Evolutionary conservation across 768 basidiomycete genomes (phyloP).

Genomic region (Hortiboletus campestris): DNA sequence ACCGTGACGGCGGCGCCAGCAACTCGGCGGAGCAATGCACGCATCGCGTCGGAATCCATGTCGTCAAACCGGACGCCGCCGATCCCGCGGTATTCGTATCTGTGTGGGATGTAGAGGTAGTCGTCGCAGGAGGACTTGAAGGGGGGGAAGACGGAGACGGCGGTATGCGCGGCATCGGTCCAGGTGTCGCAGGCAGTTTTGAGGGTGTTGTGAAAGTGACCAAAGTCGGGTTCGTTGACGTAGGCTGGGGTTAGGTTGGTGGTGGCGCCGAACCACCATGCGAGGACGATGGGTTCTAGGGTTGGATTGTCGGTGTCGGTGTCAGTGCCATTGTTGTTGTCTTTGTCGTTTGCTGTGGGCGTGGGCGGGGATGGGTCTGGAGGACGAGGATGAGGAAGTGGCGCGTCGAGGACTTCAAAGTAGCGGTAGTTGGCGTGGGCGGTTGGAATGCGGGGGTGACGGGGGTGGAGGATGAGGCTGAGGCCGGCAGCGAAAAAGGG

Average conservation of each 20-base stretch:
- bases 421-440: constrained; percentile 29
- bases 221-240: constrained; percentile 44
- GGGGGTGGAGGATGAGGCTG: constrained; percentile 23
- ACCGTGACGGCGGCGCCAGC: neutral
- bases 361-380: no score
- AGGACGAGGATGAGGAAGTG: neutral
- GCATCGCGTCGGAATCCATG: constrained; percentile 33
- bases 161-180: constrained; percentile 18
- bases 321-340: no score
- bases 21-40: constrained; percentile 17
- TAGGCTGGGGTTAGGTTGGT: constrained; percentile 52
- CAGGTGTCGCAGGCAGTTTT: constrained; percentile 44
- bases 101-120: constrained; percentile 54
- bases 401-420: constrained; percentile 20
- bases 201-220: constrained; percentile 46
- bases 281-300: constrained; percentile 8
- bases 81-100: constrained; percentile 49
- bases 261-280: constrained; percentile 29
- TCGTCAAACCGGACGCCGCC: constrained; percentile 63
- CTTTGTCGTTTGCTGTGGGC: no score
- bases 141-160: constrained; percentile 35
- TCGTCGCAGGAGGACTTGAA: constrained; percentile 56
- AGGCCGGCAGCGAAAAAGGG: constrained; percentile 19
- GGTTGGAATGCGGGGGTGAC: constrained; percentile 19
- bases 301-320: no score